Evolutionary conservation across 2,329 filamentous ascomycete genomes (phyloP).

Genomic region (Colletotrichum musae): DNA sequence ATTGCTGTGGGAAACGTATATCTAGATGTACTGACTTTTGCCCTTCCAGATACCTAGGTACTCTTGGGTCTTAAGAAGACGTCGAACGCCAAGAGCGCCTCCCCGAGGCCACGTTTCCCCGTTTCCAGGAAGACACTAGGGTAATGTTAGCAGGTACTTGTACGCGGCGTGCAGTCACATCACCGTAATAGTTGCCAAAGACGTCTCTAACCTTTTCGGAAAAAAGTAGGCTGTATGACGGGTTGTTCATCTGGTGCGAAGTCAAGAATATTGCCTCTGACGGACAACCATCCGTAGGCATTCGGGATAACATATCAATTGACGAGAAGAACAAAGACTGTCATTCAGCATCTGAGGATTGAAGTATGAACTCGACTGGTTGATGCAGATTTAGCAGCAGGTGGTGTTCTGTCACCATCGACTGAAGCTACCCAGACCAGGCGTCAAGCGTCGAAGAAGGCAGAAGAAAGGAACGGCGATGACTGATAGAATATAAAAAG

Average conservation of each 20-base stretch:
- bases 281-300: not conserved
- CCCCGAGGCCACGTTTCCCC: too few relatives aligned
- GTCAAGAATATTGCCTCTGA: not conserved
- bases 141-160: too few relatives aligned
- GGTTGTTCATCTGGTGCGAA: not conserved
- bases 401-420: not conserved
- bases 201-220: not conserved
- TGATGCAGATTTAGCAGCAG: not conserved
- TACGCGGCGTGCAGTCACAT: not conserved
- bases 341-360: not conserved
- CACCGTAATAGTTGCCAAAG: not conserved
- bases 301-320: not conserved
- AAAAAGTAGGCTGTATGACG: conserved; percentile 1
- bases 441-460: not conserved
- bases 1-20: too few relatives aligned
- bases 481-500: not conserved
- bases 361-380: not conserved
- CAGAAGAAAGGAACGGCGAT: not conserved
- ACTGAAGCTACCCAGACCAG: conserved; percentile 1
- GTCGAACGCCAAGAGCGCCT: too few relatives aligned
- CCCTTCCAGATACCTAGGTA: too few relatives aligned
- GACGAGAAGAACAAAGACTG: not conserved
- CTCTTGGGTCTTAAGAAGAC: too few relatives aligned
- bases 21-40: too few relatives aligned
- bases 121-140: too few relatives aligned